phyloP scores from a whole-genome alignment of 306 rosid species.

The Phaseolus lunatus region DNA sequence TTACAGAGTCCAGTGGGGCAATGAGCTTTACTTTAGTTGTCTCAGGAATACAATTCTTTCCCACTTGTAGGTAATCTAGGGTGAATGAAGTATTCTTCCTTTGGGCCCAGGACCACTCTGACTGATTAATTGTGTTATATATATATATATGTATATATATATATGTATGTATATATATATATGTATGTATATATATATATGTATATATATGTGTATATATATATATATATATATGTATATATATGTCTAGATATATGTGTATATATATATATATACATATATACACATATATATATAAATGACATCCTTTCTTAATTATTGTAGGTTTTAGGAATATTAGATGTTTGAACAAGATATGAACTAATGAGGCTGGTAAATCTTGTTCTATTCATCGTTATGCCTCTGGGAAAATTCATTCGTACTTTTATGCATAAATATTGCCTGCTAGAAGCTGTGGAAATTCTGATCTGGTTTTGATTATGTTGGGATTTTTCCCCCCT shows the following conservation, averaged over 20 bases:
- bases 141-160: no score
- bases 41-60: not conserved
- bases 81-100: not conserved
- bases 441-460: conserved; percentile 11
- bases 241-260: no score
- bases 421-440: conserved; percentile 5
- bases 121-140: not conserved
- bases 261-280: no score
- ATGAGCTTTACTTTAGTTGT: conserved; percentile 8
- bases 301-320: not conserved
- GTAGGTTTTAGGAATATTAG: conserved; percentile 12
- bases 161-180: no score
- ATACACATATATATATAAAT: no score
- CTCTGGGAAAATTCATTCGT: not conserved
- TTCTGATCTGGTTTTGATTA: conserved; percentile 4
- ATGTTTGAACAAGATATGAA: not conserved
- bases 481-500: not conserved
- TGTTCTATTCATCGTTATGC: not conserved
- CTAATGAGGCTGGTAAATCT: not conserved
- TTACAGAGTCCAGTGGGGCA: not conserved
- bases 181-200: no score
- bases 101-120: not conserved
- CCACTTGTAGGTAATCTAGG: conserved; percentile 10
- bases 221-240: no score
- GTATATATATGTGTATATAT: no score